Base-by-base conservation (phyloP, 2,329 filamentous ascomycete species). In the Phialophora verrucosa region DNA sequence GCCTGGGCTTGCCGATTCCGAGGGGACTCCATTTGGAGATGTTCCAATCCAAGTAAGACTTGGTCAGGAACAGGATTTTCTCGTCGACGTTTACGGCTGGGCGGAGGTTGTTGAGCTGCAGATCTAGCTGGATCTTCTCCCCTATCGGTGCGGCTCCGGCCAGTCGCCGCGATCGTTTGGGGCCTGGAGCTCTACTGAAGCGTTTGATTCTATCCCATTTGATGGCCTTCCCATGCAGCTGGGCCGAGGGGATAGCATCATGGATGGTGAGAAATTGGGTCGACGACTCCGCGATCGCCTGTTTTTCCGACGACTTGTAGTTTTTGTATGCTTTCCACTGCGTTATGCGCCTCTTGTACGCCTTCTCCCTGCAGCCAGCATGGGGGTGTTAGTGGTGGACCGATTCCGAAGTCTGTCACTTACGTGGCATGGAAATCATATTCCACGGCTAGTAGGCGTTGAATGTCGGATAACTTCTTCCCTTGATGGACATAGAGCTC, bases 11-110 rank as follows among this genome's bases (percentile, higher is more conserved):
- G 44, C 29, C 47, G n/a, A 59, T 54, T 23, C 62, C 62, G 14
- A 64, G 55, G 1, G 62, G 44, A 53, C 35, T 53, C 62, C 62
- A 64, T 42, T 17, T 17, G 14, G 55, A 54, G 35, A 64, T 31
- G 23, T 64, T 64, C 62, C 62, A 64, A 53, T 58, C 55, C 27
- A 64, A 44, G 38, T 64, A 64, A 7, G 62, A 59, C 29, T 64
- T 58, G 32, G 62, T 64, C 25, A 59, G 35, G 50, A 64, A 53
- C 31, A 64, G 44, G 50, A 64, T 59, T 10, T 32, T 42, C 11
- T 64, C 62, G 20, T 64, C 47, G 25, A 32, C 27, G 14, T 42
- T 35, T 50, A 64, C 10, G 31, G 62, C 49, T 1, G 44, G 38
- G 23, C 32, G 55, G 29, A 59, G 31, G 8, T 17, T 49, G 47